Evolutionary conservation across 352 stramenopile genomes (phyloP).

Genomic region (Phytophthora litchii): DNA sequence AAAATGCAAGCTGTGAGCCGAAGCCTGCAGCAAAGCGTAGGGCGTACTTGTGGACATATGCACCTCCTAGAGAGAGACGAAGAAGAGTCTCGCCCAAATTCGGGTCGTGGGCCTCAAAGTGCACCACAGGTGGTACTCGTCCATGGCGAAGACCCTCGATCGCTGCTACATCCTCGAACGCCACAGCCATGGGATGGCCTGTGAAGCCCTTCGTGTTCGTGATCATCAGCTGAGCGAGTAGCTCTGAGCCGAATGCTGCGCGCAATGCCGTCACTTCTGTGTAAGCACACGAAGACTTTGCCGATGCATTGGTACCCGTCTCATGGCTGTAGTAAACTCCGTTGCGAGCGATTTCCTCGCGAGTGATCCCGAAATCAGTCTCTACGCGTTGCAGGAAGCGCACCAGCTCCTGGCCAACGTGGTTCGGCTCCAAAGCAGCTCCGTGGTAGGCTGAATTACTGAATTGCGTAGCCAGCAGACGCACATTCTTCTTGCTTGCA

Average conservation of each 20-base stretch:
- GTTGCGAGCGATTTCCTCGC: conserved; percentile 88
- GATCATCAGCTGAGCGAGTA: conserved; percentile 81
- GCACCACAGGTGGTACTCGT: conserved; percentile 90
- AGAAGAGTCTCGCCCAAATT: conserved; percentile 57
- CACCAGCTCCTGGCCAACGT: conserved; percentile 94
- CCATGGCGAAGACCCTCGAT: conserved; percentile 91
- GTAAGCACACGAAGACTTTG: conserved; percentile 92
- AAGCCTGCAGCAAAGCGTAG: conserved; percentile 96
- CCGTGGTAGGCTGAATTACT: conserved; percentile 97
- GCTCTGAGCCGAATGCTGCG: conserved; percentile 68
- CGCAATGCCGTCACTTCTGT: conserved; percentile 89
- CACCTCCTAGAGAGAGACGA: conserved; percentile 59
- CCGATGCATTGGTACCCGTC: conserved; percentile 95
- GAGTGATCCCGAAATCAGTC: conserved; percentile 91
- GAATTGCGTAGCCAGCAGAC: conserved; percentile 93
- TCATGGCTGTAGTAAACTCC: conserved; percentile 98
- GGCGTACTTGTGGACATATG: conserved; percentile 90
- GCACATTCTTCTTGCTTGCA: conserved; percentile 40
- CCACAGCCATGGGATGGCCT: conserved; percentile 96
- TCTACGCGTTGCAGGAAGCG: conserved; percentile 91
- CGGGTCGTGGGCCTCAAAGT: conserved; percentile 90
- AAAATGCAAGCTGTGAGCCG: conserved; percentile 96
- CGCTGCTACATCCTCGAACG: conserved; percentile 96
- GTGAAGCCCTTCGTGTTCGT: conserved; percentile 96
- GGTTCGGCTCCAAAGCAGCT: conserved; percentile 92